Evolutionary conservation across 352 stramenopile genomes (phyloP).

Genomic region (Globisporangium yorkense): DNA sequence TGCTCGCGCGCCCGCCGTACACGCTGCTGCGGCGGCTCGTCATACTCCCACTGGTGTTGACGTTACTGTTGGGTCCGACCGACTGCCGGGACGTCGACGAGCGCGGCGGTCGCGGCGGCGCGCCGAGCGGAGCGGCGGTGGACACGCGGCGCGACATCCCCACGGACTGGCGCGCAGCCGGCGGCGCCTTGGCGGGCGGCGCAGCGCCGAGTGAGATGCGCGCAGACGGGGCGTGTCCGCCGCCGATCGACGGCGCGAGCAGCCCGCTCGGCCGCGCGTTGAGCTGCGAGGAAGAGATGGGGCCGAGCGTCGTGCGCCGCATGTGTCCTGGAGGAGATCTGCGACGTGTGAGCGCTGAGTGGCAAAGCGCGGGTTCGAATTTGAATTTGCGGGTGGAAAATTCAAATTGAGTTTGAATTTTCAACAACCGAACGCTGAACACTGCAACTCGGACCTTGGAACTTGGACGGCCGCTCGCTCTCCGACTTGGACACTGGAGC

Average conservation of each 20-base stretch:
- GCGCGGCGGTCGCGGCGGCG: conserved; percentile 20
- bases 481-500: too few relatives aligned
- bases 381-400: neutral
- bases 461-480: too few relatives aligned
- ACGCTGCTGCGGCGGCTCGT: conserved; percentile 49
- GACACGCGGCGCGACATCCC: conserved; percentile 52
- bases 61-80: conserved; percentile 12
- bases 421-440: too few relatives aligned
- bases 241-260: neutral
- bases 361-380: neutral
- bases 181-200: conserved; percentile 21
- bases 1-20: conserved; percentile 54
- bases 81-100: conserved; percentile 51
- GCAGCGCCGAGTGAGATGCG: conserved; percentile 53
- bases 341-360: neutral
- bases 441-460: too few relatives aligned
- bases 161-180: conserved; percentile 53
- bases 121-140: conserved; percentile 18
- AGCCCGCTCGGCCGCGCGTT: conserved; percentile 48
- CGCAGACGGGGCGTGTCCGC: conserved; percentile 17
- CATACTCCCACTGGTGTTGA: conserved; percentile 2
- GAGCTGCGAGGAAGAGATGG: conserved; percentile 81
- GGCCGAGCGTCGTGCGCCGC: conserved; percentile 80
- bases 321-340: conserved; percentile 19
- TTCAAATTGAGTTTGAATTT: too few relatives aligned